phyloP scores from a whole-genome alignment of 305 asterid species.

The Fraxinus velutina region DNA sequence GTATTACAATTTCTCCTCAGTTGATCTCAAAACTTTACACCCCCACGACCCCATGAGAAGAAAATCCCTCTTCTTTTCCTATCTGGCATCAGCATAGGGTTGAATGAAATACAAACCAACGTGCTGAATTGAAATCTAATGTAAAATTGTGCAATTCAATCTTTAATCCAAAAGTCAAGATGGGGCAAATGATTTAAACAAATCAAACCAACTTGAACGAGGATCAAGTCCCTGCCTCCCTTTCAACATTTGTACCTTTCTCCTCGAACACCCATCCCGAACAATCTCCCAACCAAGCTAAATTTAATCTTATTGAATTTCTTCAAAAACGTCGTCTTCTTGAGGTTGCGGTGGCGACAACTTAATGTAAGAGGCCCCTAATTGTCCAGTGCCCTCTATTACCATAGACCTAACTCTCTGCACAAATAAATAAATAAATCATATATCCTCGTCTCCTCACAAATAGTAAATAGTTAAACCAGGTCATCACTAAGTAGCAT shows the following conservation, averaged over 20 bases:
- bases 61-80: neutral
- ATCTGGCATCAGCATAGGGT: neutral
- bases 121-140: neutral
- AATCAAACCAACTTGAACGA: neutral
- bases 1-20: neutral
- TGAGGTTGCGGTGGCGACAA: conserved; percentile 36
- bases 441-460: neutral
- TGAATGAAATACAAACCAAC: neutral
- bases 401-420: conserved; percentile 74
- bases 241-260: conserved; percentile 9
- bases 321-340: conserved; percentile 53
- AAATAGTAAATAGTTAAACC: neutral
- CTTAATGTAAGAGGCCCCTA: conserved; percentile 38
- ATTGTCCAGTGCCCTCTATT: conserved; percentile 55
- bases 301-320: conserved; percentile 34
- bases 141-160: neutral
- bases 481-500: neutral
- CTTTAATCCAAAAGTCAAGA: neutral
- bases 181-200: neutral
- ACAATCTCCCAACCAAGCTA: neutral
- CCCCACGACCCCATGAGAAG: neutral
- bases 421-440: conserved; percentile 15
- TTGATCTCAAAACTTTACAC: neutral
- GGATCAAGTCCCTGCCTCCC: neutral
- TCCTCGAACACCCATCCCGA: neutral